Percentiles rank a stretch among this genome's conserved stretches.
These are phyloP conservation scores for Carallia pectinifolia DNA, from an alignment of 345 rosid species.

Conservation along the genomic window DNA sequence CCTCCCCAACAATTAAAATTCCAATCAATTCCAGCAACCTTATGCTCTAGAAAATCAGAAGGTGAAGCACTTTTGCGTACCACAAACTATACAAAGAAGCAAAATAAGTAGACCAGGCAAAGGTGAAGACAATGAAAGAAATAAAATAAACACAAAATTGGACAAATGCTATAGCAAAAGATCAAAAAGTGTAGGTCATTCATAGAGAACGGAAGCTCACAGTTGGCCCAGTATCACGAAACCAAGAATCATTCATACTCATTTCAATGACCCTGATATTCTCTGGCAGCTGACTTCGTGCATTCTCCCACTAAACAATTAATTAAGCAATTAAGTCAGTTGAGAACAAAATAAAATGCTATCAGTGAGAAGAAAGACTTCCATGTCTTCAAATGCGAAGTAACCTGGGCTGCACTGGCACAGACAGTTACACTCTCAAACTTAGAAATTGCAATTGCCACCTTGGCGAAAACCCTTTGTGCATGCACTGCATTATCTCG, in stretches of 20 bases:
- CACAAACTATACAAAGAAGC: slow-evolving; percentile 48
- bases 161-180: too few relatives aligned
- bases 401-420: slow-evolving; percentile 83
- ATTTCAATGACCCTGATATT: slow-evolving; percentile 79
- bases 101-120: neutral
- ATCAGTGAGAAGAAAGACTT: slow-evolving; percentile 5
- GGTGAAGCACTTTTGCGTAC: slow-evolving; percentile 33
- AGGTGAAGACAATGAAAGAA: neutral
- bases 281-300: slow-evolving; percentile 66
- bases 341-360: slow-evolving; percentile 3
- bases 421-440: slow-evolving; percentile 87
- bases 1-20: slow-evolving; percentile 93
- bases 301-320: slow-evolving; percentile 71
- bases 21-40: slow-evolving; percentile 89
- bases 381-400: slow-evolving; percentile 13
- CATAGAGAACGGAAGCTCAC: slow-evolving; percentile 38
- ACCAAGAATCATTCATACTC: slow-evolving; percentile 97
- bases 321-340: slow-evolving; percentile 7
- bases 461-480: slow-evolving; percentile 54
- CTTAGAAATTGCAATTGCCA: slow-evolving; percentile 74
- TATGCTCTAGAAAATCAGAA: slow-evolving; percentile 29
- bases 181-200: too few relatives aligned
- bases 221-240: slow-evolving; percentile 93
- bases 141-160: neutral
- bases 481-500: slow-evolving; percentile 60